Base-by-base conservation (phyloP, 371 early-diverging fungal species). In the Circinella minor region DNA sequence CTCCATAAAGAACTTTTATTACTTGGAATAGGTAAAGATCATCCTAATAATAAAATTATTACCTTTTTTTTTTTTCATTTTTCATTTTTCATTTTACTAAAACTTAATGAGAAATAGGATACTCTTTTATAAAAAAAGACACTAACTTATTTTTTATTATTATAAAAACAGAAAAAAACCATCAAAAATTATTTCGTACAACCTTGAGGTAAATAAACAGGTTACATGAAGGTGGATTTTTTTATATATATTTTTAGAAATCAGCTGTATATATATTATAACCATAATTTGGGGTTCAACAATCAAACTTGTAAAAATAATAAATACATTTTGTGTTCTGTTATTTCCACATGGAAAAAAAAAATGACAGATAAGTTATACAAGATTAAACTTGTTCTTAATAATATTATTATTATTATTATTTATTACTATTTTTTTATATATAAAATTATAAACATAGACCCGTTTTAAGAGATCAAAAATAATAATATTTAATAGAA, bases 221-320 rank as follows among this genome's bases (percentile, higher is more conserved):
- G 63, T 49, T 47, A 27, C 27, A 27, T 47, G 63, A 27, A 34
- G 36, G 14, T 63, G 1, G 43, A 1, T 43, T 43, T 43, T 39
- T 39, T 6, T 6, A 6, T 39, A 39, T 39, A 27, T 27, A 47
- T 46, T 34, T 63, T 63, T 46, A 47, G 63, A 20, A 47, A 9
- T 48, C 46, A 63, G 62, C 54, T 27, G 27, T 27, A 27, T 27
- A 27, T 27, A 27, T 27, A 27, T n/a, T n/a, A 17, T 8, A 18
- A 13, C 8, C 8, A 54, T 13, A 43, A 1, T 6, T 18, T 18
- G 15, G 54, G 20, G 36, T 63, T 43, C 49, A 63, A 63, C 46
- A 63, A 61, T 63, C 27, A 63, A 47, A 57, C 57, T 57, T 57
- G 57, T 17, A 55, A 55, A n/a, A n/a, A n/a, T n/a, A n/a, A n/a